phyloP scores from a whole-genome alignment of 2,329 filamentous ascomycete species.

The Fulvia fulva region DNA sequence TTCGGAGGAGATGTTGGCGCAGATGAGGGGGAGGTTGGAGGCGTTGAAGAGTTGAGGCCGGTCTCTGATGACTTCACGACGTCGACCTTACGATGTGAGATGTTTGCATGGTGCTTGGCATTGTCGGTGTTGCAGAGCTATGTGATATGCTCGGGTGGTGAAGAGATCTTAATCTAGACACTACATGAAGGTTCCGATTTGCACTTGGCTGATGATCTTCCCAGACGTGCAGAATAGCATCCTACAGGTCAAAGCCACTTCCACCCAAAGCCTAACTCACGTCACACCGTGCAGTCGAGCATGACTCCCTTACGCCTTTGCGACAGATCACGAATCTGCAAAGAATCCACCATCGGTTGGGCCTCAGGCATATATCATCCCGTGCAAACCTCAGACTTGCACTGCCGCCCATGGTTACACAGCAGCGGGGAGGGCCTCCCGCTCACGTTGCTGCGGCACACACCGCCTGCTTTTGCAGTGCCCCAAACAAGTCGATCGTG shows the following conservation, averaged over 20 bases:
- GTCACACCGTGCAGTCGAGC: no score
- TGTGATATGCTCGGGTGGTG: not conserved
- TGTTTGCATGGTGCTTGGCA: not conserved
- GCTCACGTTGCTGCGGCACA: not conserved
- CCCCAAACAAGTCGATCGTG: not conserved
- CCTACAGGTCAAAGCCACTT: no score
- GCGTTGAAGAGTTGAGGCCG: conserved; percentile 71
- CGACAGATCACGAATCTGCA: no score
- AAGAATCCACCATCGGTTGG: no score
- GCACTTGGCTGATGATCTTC: no score
- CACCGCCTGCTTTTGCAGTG: no score
- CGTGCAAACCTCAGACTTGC: not conserved
- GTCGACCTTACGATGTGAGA: not conserved
- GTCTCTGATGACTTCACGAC: not conserved
- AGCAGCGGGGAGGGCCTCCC: not conserved
- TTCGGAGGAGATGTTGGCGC: conserved; percentile 82
- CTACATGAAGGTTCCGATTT: no score
- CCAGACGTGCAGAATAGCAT: no score
- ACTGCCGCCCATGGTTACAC: not conserved
- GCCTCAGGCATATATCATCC: not conserved
- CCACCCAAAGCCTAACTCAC: no score
- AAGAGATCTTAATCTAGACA: not conserved
- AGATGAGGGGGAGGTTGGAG: conserved; percentile 89
- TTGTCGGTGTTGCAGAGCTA: not conserved
- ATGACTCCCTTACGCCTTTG: no score